Base-by-base conservation (phyloP, 805 yeast genomes). In the Naumovozyma baii region DNA sequence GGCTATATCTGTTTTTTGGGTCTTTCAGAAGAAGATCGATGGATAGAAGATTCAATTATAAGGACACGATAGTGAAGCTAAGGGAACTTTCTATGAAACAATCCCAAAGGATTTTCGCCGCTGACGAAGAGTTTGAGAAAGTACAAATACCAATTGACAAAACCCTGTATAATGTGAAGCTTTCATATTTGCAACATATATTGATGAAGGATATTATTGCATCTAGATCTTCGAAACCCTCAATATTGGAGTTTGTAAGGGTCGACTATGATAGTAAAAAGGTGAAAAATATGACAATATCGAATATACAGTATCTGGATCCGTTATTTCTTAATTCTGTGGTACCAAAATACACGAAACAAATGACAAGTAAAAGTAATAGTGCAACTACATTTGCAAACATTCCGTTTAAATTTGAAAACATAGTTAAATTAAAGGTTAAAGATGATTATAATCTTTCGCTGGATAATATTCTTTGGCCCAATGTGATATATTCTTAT, bases 391-490 rank as follows among this genome's bases (percentile, higher is more conserved):
- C 9, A 22, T 22, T 7, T 10, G 26, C 9, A 7, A 10, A 10
- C 7, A 22, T 22, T 22, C 7, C 13, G 5, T 29, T 29, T 13
- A 5, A 36, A 10, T 36, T 33, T 12, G 41, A 35, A 18, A 20
- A 39, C 26, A 39, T 47, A 12, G 36, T 49, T 28, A 34, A 29
- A 28, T 31, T 46, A 20, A 19, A 17, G 2, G 15, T 13, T 10
- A 34, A 29, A 5, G 31, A 5, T 9, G 14, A 13, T 29, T 5
- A 29, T 5, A 8, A 8, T 29, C 7, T 29, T 9, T 12, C 15
- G 5, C 14, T 29, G 14, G 17, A 30, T 13, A 34, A 36, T 15
- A 40, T 52, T 2, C 12, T 41, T 20, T 54, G 58, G 58, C 55
- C 58, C 1, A 41, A 48, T 16, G 38, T 42, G 5, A 25, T 41